Base-by-base conservation (phyloP, 371 early-diverging fungal genomes). In the Actinomortierella wolfii region DNA sequence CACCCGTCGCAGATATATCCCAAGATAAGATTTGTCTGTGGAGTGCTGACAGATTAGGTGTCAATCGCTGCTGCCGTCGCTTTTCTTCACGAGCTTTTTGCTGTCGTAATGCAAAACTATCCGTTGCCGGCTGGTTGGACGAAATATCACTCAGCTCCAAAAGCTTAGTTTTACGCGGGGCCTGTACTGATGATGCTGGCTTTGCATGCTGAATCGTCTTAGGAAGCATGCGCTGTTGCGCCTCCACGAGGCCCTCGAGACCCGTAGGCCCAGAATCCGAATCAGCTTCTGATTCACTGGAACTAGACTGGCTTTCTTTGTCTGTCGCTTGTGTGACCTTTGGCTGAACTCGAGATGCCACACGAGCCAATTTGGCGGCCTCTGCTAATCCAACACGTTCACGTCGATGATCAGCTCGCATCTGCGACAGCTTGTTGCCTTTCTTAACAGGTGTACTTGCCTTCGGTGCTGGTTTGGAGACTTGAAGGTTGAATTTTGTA, bases 1-100 rank as follows among this genome's bases (percentile, higher is more conserved):
- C 84, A 7, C 81, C 68, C 6, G 59, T 54, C 0, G 64, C 61
- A 3, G 78, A 76, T 0, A 82, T 63, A n/a, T 84, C 81, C 88
- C 88, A 87, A 7, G 80, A 76, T 0, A 87, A 58, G 17, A 87
- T 67, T 7, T 76, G 59, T 39, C 83, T 83, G 64, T 76, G 82
- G 23, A 87, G 42, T 0, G 64, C 66, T 17, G 80, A 74, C 25
- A 86, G 64, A 18, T 77, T 81, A 1, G 86, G 86, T 15, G 68
- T 75, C 5, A 85, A 54, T 49, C 83, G 80, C n/a, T 76, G 67
- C 44, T 70, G 64, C 39, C 83, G 61, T 28, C 62, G 59, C 8
- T 51, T 57, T 43, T 68, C 68, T 2, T 70, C 69, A n/a, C 59
- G 13, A 2, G 56, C 61, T 23, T 56, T 70, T 26, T 76, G 68